phyloP scores from a whole-genome alignment of 257 asterid species.

The Nicotiana otophora region DNA sequence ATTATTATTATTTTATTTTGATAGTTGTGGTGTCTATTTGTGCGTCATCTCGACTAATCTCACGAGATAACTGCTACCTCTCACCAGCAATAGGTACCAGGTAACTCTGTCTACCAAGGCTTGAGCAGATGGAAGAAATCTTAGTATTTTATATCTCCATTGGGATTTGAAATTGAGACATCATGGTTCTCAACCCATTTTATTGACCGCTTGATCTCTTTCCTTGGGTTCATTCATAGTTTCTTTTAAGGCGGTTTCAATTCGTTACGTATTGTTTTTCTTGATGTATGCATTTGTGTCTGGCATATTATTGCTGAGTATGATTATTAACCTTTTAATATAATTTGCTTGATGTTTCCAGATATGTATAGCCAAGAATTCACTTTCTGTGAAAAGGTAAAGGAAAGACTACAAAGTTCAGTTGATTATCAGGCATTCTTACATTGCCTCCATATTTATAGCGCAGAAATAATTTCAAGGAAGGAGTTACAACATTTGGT shows the following conservation, averaged over 20 bases:
- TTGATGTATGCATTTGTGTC: not conserved
- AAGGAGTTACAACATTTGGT: constrained; percentile 85
- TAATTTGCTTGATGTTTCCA: constrained; percentile 31
- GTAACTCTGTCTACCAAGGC: too few relatives aligned
- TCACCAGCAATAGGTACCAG: too few relatives aligned
- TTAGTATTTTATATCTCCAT: too few relatives aligned
- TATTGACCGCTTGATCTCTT: too few relatives aligned
- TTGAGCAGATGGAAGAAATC: too few relatives aligned
- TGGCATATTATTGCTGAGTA: not conserved
- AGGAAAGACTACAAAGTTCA: constrained; percentile 65
- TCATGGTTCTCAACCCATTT: too few relatives aligned
- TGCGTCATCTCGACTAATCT: too few relatives aligned
- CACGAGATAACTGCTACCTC: too few relatives aligned
- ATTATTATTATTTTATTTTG: too few relatives aligned
- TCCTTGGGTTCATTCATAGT: too few relatives aligned
- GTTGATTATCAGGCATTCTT: constrained; percentile 87
- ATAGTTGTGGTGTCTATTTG: too few relatives aligned
- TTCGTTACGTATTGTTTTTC: not conserved
- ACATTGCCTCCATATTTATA: constrained; percentile 87
- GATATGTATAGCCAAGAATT: constrained; percentile 16
- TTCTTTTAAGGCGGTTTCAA: not conserved
- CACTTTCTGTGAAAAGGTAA: constrained; percentile 74
- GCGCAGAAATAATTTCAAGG: constrained; percentile 81
- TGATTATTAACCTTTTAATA: not conserved
- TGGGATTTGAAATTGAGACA: too few relatives aligned